A percentile compares a stretch with the other conserved stretches of the same genome.
These are phyloP conservation scores for Clavispora phyllophila DNA, from an alignment of 805 yeast species.

Conservation along the genomic window DNA sequence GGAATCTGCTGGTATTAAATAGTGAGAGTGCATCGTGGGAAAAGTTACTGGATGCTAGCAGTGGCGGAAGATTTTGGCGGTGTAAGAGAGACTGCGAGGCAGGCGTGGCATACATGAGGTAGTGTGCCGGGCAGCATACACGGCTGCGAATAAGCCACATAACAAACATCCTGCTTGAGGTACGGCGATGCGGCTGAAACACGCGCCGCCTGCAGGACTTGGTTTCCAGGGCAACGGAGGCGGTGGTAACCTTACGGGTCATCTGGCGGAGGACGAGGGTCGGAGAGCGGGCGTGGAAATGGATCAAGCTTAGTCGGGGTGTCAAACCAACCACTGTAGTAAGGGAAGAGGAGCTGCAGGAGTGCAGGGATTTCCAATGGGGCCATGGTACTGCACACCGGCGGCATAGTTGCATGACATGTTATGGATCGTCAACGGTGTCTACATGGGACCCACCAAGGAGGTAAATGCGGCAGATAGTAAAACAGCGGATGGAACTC, in stretches of 20 bases:
- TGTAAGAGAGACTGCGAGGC: background rate
- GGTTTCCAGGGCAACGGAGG: too few relatives aligned
- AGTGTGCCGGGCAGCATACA: background rate
- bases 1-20: too few relatives aligned
- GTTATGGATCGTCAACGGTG: background rate
- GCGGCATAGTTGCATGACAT: background rate
- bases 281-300: background rate
- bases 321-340: too few relatives aligned
- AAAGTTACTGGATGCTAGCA: too few relatives aligned
- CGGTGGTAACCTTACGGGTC: too few relatives aligned
- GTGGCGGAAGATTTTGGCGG: too few relatives aligned
- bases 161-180: background rate
- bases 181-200: constrained; percentile 1
- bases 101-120: background rate
- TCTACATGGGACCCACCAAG: background rate
- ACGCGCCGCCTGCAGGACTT: background rate
- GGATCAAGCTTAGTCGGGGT: background rate
- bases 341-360: background rate
- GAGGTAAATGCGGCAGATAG: background rate
- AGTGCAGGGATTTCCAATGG: background rate
- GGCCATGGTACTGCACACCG: background rate
- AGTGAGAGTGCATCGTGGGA: too few relatives aligned
- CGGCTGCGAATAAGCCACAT: background rate
- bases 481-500: too few relatives aligned
- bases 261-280: too few relatives aligned